A percentile compares a stretch with the other conserved stretches of the same genome.
Evolutionary conservation across 805 yeast species (phyloP).

Genomic region (Candida morakotiae): DNA sequence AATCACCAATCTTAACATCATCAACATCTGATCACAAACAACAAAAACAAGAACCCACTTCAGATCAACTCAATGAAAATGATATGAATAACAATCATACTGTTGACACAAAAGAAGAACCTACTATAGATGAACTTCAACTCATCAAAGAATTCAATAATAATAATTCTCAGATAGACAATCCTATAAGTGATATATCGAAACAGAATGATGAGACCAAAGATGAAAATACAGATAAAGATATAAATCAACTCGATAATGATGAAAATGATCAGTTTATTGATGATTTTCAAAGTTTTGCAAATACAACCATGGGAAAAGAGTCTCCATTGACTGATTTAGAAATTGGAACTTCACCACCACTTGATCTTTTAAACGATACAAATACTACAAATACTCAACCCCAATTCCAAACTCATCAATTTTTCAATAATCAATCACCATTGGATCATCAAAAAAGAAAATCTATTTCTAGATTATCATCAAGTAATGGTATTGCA

Average conservation of each 20-base stretch:
- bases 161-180: too few relatives aligned
- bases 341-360: slow-evolving; percentile 35
- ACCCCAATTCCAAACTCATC: neutral
- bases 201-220: neutral
- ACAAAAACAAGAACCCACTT: too few relatives aligned
- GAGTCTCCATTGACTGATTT: slow-evolving; percentile 37
- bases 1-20: neutral
- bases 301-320: slow-evolving; percentile 15
- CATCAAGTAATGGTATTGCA: too few relatives aligned
- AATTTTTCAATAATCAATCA: slow-evolving; percentile 1
- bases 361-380: slow-evolving; percentile 23
- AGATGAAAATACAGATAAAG: neutral
- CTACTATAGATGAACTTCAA: too few relatives aligned
- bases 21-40: neutral
- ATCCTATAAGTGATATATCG: too few relatives aligned
- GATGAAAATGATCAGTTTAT: neutral
- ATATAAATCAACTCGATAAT: neutral
- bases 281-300: neutral
- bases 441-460: neutral
- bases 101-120: too few relatives aligned
- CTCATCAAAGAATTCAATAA: too few relatives aligned
- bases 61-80: too few relatives aligned
- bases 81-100: too few relatives aligned
- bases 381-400: neutral
- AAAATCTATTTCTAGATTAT: neutral